Evolutionary conservation across 805 yeast genomes (phyloP), one percentile per base, ranked within the genome.

Genomic region (Nakazawaea ishiwadae): DNA sequence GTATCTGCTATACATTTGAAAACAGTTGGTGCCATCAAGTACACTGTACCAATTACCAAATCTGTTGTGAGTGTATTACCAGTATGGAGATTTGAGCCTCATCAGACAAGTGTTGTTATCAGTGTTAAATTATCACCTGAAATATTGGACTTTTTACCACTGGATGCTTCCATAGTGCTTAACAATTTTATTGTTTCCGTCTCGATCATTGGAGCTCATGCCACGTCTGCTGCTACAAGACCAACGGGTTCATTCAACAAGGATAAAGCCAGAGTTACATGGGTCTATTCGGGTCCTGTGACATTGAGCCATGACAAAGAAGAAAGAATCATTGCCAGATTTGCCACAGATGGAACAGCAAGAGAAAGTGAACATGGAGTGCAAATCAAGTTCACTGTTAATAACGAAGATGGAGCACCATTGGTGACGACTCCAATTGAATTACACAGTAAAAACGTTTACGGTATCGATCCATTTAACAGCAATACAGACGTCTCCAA

Each of bases 201-300:
- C 4, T 72, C 84, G 3, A 66, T 83, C 40, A 66, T 71, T 14
- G 84, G 81, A 28, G 81, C 84, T 9, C 72, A 77, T 14, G 73
- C 83, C 3, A 65, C 79, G 1, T 70, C 81, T 16, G 97, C 96
- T 1, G 79, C 89, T 47, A 84, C 96, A 3, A 87, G 85, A 58
- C 99, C 99, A 4, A 81, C 84, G 42, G 98, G 97, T 44, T 77
- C 95, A 1, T 91, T 89, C 69, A 87, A 83, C 62, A 83, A 78
- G 54, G 97, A 89, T 39, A 81, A 79, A 55, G 82, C 79, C 51
- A 77, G 97, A 62, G 81, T 93, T 44, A 82, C 93, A 0, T 90
- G 97, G 96, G 78, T 79, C 51, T 47, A 51, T 23, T 41, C 53
- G 21, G 48, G 61, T 8, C 71, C 77, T 3, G 48, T 75, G 28